A percentile compares a stretch with the other conserved stretches of the same genome.
phyloP scores from a whole-genome alignment of 1,284 basidiomycete species.

The Kalmanozyma brasiliensis region DNA sequence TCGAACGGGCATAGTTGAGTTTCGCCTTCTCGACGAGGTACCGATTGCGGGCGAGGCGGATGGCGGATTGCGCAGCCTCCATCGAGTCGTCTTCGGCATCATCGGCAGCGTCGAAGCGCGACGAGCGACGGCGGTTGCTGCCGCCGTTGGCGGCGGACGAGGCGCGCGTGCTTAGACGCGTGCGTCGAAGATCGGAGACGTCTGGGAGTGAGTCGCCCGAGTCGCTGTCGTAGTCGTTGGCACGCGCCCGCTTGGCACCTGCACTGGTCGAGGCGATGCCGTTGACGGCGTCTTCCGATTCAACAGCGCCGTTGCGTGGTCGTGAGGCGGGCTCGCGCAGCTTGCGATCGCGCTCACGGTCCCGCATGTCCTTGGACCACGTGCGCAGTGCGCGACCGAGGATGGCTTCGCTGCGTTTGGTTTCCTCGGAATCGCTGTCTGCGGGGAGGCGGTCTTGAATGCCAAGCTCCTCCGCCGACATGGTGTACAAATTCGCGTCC shows the following conservation, averaged over 20 bases:
- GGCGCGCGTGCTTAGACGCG: conserved; percentile 14
- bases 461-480: conserved; percentile 53
- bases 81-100: conserved; percentile 6
- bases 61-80: conserved; percentile 27
- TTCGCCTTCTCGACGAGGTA: conserved; percentile 66
- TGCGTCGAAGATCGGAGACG: conserved; percentile 9
- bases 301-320: conserved; percentile 4
- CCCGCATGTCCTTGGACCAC: conserved; percentile 45
- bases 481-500: conserved; percentile 30
- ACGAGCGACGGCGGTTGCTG: conserved; percentile 22
- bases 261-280: conserved; percentile 3
- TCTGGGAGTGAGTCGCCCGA: conserved; percentile 34
- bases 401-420: conserved; percentile 29
- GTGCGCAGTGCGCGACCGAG: conserved; percentile 28
- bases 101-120: conserved; percentile 16
- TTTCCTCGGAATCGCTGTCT: conserved; percentile 36
- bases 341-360: conserved; percentile 33
- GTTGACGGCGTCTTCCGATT: conserved; percentile 5
- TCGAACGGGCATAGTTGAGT: conserved; percentile 25
- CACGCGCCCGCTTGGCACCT: conserved; percentile 14
- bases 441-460: conserved; percentile 26
- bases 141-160: conserved; percentile 12
- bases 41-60: conserved; percentile 33
- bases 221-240: conserved; percentile 44
- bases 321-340: conserved; percentile 18